Conservation (phyloP, 805 yeast species). For the Cyberlindnera mycetangii region DNA sequence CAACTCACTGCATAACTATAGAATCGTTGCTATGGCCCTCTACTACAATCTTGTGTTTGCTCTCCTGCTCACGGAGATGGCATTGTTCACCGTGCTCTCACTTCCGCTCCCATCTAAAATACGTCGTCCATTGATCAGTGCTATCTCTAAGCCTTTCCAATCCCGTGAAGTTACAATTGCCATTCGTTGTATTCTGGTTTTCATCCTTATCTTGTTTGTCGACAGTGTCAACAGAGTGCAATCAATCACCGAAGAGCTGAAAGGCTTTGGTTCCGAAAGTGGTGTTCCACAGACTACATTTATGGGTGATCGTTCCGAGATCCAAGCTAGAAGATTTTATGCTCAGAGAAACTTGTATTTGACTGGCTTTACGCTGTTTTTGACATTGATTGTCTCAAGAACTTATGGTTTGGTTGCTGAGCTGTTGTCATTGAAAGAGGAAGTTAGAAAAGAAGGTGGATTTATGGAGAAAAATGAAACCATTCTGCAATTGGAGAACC, state of each 20-base stretch:
- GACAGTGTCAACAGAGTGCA: slow-evolving; percentile 86
- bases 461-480: slow-evolving; percentile 24
- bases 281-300: slow-evolving; percentile 28
- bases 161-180: slow-evolving; percentile 72
- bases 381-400: slow-evolving; percentile 80
- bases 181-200: slow-evolving; percentile 76
- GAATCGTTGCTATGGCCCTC: too few relatives aligned
- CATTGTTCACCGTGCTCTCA: slow-evolving; percentile 72
- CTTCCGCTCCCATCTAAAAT: slow-evolving; percentile 78
- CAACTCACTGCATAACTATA: too few relatives aligned
- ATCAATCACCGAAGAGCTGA: slow-evolving; percentile 62
- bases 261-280: slow-evolving; percentile 29
- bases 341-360: slow-evolving; percentile 96
- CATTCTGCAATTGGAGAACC: slow-evolving; percentile 17
- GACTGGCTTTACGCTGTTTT: slow-evolving; percentile 91
- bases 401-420: slow-evolving; percentile 80
- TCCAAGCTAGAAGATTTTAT: slow-evolving; percentile 87
- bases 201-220: slow-evolving; percentile 76
- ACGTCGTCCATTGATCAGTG: slow-evolving; percentile 63
- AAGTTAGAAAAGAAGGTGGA: slow-evolving; percentile 40
- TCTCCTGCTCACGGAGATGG: slow-evolving; percentile 77
- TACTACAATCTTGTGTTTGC: slow-evolving; percentile 50
- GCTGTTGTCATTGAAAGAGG: slow-evolving; percentile 61
- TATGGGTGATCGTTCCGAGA: slow-evolving; percentile 66
- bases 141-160: slow-evolving; percentile 66